phyloP scores from a whole-genome alignment of 768 basidiomycete genomes.

The Mycena sanguinolenta region DNA sequence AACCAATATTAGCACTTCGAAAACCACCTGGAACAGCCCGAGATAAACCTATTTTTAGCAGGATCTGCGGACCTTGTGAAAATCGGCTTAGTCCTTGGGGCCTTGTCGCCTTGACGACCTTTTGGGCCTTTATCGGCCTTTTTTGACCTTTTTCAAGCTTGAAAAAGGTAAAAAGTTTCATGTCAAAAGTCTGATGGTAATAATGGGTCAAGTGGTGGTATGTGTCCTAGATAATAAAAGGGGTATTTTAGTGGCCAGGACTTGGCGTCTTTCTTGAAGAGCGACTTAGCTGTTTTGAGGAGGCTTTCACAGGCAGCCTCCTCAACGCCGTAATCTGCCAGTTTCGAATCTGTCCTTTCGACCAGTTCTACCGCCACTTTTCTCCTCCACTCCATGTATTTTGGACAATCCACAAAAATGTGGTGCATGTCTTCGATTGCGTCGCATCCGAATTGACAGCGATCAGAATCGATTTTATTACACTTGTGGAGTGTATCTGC shows the following conservation, averaged over 20 bases:
- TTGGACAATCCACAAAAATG: conserved; percentile 1
- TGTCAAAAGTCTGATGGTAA: too few species aligned
- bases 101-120: too few species aligned
- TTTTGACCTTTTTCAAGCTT: too few species aligned
- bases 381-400: not conserved
- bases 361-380: not conserved
- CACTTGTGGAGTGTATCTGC: not conserved
- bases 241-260: conserved; percentile 7
- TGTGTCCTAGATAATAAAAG: conserved; percentile 7
- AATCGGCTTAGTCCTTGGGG: too few species aligned
- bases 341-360: not conserved
- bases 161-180: too few species aligned
- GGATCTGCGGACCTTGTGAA: too few species aligned
- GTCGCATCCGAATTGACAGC: not conserved
- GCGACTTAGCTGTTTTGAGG: conserved; percentile 11
- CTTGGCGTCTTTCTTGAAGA: not conserved
- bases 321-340: not conserved
- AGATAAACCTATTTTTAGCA: too few species aligned
- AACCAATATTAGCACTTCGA: too few species aligned
- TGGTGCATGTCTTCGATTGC: conserved; percentile 17
- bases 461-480: too few species aligned
- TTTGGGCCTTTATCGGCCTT: too few species aligned
- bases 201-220: not conserved
- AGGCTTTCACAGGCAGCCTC: not conserved
- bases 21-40: too few species aligned